These are phyloP conservation scores for Saussurea involucrata DNA, from an alignment of 129 eudicot genomes.

Conservation along the genomic window DNA sequence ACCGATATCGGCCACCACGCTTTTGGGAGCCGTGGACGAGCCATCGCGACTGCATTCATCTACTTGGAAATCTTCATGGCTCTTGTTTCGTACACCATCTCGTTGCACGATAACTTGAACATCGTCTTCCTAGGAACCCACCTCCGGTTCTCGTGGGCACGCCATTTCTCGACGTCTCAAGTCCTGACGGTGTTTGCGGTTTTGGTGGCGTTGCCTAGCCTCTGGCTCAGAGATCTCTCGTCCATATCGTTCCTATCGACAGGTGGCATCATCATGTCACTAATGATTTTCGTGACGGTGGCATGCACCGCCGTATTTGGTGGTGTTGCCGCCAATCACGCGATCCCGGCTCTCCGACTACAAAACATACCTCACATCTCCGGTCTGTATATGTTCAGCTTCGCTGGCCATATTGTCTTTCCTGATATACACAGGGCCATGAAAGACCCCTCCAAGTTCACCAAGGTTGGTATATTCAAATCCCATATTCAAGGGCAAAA, in stretches of 20 bases:
- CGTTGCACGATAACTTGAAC: slow-evolving; percentile 83
- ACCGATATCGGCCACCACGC: slow-evolving; percentile 68
- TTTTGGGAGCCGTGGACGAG: slow-evolving; percentile 59
- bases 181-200: slow-evolving; percentile 60
- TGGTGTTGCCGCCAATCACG: slow-evolving; percentile 44
- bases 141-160: slow-evolving; percentile 31
- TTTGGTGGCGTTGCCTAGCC: slow-evolving; percentile 73
- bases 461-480: slow-evolving; percentile 51
- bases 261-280: slow-evolving; percentile 74
- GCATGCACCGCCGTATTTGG: slow-evolving; percentile 68
- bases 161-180: slow-evolving; percentile 48
- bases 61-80: slow-evolving; percentile 86
- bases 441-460: slow-evolving; percentile 90
- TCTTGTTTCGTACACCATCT: slow-evolving; percentile 89
- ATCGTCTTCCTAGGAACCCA: slow-evolving; percentile 47
- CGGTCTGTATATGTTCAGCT: slow-evolving; percentile 65
- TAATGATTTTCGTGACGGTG: slow-evolving; percentile 59
- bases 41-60: slow-evolving; percentile 54
- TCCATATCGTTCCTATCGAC: slow-evolving; percentile 73
- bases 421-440: slow-evolving; percentile 78
- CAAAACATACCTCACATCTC: slow-evolving; percentile 65
- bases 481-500: neutral
- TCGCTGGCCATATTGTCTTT: slow-evolving; percentile 85
- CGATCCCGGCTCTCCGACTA: slow-evolving; percentile 57
- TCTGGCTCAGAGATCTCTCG: slow-evolving; percentile 78